phyloP scores from a whole-genome alignment of 768 basidiomycete species.

The Tylopilus sp. region DNA sequence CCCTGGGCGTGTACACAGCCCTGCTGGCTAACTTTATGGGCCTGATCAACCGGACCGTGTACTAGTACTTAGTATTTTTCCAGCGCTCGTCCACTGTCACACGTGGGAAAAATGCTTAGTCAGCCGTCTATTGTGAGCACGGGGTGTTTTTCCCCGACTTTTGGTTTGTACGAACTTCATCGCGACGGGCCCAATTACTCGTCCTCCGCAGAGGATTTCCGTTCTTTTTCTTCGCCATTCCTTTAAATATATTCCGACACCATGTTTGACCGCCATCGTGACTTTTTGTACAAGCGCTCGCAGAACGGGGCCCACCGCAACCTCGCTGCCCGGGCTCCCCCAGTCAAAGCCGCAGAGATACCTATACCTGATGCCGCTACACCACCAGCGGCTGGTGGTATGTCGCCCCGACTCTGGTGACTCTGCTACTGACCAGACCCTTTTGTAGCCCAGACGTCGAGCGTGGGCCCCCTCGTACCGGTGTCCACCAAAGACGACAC shows the following conservation, averaged over 20 bases:
- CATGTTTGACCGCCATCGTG: constrained; percentile 12
- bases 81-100: background rate
- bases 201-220: constrained; percentile 4
- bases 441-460: constrained; percentile 2
- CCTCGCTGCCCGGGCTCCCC: constrained; percentile 6
- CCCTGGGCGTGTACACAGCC: no score
- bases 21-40: background rate
- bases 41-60: no score
- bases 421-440: background rate
- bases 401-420: background rate
- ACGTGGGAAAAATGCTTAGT: background rate
- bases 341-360: no score
- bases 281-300: constrained; percentile 17
- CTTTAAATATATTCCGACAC: constrained; percentile 11
- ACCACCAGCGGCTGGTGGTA: background rate
- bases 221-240: constrained; percentile 24
- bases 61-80: background rate
- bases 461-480: background rate
- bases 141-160: background rate
- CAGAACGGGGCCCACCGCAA: constrained; percentile 5
- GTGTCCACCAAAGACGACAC: constrained; percentile 13
- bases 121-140: background rate
- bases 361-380: background rate
- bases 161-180: no score
- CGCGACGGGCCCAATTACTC: no score